Percentiles rank a stretch among this genome's conserved stretches.
Evolutionary conservation across 2,329 filamentous ascomycete genomes (phyloP).

Genomic region (Fusarium tanahbumbuense): DNA sequence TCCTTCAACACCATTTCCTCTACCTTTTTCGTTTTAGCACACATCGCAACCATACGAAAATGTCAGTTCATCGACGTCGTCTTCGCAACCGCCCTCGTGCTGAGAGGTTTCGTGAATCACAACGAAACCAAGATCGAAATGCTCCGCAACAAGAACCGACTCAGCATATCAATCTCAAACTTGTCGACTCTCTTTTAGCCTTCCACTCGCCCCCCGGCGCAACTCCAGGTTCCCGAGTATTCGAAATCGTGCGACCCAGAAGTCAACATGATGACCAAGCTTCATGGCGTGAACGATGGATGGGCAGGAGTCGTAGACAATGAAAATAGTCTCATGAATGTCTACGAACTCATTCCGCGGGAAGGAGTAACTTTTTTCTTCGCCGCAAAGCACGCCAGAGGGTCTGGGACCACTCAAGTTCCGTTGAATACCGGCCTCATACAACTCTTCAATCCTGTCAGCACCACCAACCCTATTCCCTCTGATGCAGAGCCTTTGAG

Average conservation of each 20-base stretch:
- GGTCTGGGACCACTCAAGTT: neutral
- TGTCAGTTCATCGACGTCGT: neutral
- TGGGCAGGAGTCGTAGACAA: neutral
- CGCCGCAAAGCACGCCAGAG: neutral
- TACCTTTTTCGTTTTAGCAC: neutral
- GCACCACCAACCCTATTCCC: accelerated
- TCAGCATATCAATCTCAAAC: neutral
- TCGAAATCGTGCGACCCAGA: neutral
- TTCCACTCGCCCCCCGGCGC: neutral
- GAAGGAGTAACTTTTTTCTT: neutral
- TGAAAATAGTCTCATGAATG: neutral
- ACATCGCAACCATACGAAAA: neutral
- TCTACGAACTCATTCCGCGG: neutral
- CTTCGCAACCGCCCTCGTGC: neutral
- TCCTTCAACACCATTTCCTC: accelerated
- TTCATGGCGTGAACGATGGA: accelerated
- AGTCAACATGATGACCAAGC: neutral
- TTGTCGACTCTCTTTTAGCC: neutral
- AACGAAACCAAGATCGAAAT: no score
- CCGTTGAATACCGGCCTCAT: neutral
- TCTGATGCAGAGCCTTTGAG: neutral
- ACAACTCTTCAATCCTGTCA: neutral
- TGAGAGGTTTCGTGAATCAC: neutral
- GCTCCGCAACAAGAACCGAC: neutral
- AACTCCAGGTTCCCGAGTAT: no score